phyloP scores from a whole-genome alignment of 768 basidiomycete genomes.

The Peribolospora kevripleyi region DNA sequence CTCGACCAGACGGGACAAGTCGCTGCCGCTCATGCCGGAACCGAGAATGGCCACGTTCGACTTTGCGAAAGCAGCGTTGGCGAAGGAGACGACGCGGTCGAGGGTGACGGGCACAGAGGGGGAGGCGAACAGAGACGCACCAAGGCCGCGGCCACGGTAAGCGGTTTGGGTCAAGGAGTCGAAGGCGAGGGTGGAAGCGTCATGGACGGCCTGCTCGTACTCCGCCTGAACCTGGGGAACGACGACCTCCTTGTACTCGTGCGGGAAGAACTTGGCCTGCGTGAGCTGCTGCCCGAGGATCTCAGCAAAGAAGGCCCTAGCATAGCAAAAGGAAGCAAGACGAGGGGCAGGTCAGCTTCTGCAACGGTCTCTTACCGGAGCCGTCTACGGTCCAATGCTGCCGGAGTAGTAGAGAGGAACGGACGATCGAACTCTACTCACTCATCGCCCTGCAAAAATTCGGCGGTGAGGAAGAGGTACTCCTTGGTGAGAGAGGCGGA shows the following conservation, averaged over 20 bases:
- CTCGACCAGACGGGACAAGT: slow-evolving; percentile 46
- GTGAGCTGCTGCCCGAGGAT: slow-evolving; percentile 62
- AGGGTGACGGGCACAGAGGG: slow-evolving; percentile 29
- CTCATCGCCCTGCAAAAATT: slow-evolving; percentile 90
- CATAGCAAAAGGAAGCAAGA: slow-evolving; percentile 1
- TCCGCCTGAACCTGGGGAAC: slow-evolving; percentile 45
- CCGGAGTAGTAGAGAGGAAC: neutral
- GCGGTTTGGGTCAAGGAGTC: slow-evolving; percentile 74
- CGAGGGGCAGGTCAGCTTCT: neutral
- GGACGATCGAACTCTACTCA: slow-evolving; percentile 27
- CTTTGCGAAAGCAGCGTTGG: slow-evolving; percentile 44
- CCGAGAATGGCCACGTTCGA: slow-evolving; percentile 67
- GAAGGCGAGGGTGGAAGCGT: slow-evolving; percentile 45
- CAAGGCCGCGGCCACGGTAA: slow-evolving; percentile 70
- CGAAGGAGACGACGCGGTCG: slow-evolving; percentile 37
- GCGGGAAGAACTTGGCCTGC: slow-evolving; percentile 38
- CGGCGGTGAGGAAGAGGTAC: slow-evolving; percentile 76
- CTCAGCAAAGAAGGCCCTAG: slow-evolving; percentile 67
- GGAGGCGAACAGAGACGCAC: slow-evolving; percentile 66
- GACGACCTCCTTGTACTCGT: slow-evolving; percentile 27
- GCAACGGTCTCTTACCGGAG: neutral
- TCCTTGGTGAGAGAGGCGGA: slow-evolving; percentile 65
- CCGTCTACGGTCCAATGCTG: too few species aligned
- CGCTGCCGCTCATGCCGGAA: slow-evolving; percentile 44
- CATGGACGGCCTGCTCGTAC: slow-evolving; percentile 31